Conservation (phyloP, 441 rosid genomes). For the Metrosideros polymorpha region DNA sequence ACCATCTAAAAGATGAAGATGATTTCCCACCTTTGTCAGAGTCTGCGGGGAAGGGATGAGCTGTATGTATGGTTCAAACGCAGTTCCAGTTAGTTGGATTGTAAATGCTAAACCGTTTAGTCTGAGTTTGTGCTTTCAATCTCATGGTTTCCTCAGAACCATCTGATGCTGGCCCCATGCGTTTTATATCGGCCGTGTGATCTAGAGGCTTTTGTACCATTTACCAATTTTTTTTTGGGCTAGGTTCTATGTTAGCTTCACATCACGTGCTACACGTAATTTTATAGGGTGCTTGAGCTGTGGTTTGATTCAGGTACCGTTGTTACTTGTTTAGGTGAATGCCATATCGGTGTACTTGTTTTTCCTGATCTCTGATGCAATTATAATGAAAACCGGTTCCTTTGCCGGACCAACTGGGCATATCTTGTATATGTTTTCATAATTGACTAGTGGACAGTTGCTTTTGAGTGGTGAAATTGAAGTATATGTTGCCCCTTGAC, state of each 20-base stretch:
- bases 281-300: constrained; percentile 20
- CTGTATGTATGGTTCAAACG: constrained; percentile 5
- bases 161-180: background rate
- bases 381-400: background rate
- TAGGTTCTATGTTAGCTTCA: constrained; percentile 8
- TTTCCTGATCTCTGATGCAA: background rate
- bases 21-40: constrained; percentile 67
- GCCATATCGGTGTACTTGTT: background rate
- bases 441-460: background rate
- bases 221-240: constrained; percentile 9
- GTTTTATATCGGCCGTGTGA: constrained; percentile 8
- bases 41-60: constrained; percentile 17
- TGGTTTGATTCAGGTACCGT: background rate
- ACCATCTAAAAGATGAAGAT: constrained; percentile 47
- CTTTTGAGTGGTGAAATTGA: background rate
- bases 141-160: background rate
- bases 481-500: background rate
- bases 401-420: background rate
- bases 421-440: background rate
- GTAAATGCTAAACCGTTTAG: constrained; percentile 21
- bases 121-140: constrained; percentile 7
- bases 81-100: constrained; percentile 10
- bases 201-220: constrained; percentile 33
- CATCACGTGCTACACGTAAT: background rate
- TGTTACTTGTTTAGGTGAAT: background rate